phyloP scores from a whole-genome alignment of 108 stramenopile genomes.

The Aureococcus anophagefferens region DNA sequence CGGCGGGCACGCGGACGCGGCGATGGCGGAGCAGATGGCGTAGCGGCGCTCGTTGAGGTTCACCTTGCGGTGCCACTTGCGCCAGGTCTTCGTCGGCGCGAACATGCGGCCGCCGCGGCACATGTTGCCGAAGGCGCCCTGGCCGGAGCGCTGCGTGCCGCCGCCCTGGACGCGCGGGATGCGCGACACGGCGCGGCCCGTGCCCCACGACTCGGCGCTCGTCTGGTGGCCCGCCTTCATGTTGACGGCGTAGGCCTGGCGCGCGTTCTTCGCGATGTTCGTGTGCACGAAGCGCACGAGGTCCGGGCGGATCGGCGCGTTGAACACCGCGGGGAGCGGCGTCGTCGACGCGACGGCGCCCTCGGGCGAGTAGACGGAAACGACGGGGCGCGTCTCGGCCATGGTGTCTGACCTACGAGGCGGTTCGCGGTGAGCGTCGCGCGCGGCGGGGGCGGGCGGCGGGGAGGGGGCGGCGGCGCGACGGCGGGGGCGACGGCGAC shows the following conservation, averaged over 20 bases:
- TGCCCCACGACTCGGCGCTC: constrained; percentile 95
- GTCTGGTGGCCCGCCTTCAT: constrained; percentile 86
- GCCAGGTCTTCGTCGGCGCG: constrained; percentile 97
- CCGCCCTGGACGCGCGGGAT: constrained; percentile 98
- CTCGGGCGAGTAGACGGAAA: constrained; percentile 84
- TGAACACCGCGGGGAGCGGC: constrained; percentile 86
- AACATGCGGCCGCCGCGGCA: constrained; percentile 97
- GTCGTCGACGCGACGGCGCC: constrained; percentile 76
- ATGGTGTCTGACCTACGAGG: constrained; percentile 12
- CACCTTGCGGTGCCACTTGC: constrained; percentile 97
- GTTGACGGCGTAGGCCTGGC: constrained; percentile 96
- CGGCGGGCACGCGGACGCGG: constrained; percentile 90
- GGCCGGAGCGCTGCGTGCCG: constrained; percentile 95
- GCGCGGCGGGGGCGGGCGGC: too few species aligned
- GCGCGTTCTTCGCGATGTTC: constrained; percentile 98
- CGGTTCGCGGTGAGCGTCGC: too few species aligned
- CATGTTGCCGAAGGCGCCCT: constrained; percentile 99
- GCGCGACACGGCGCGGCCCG: constrained; percentile 99
- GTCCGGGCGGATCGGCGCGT: constrained; percentile 95
- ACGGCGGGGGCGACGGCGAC: too few species aligned
- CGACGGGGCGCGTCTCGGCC: constrained; percentile 88
- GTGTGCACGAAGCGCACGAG: constrained; percentile 96
- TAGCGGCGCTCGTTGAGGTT: constrained; percentile 89
- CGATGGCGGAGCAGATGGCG: constrained; percentile 92
- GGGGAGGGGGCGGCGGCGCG: too few species aligned